Evolutionary conservation across 2,329 filamentous ascomycete genomes (phyloP), one percentile per base, ranked within the genome.

Genomic region (Colletotrichum orchidophilum): DNA sequence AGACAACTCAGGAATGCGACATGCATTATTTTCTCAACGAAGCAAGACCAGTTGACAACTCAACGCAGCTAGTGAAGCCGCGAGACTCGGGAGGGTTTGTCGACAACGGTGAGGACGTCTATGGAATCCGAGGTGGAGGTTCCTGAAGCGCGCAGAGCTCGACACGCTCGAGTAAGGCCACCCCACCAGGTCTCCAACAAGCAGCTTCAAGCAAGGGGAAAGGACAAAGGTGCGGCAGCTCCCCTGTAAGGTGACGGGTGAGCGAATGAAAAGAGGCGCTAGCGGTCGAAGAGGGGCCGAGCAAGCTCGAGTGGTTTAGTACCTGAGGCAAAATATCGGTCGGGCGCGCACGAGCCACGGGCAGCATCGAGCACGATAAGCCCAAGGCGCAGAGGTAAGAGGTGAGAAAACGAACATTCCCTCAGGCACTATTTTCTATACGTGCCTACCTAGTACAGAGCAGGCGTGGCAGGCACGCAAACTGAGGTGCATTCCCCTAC

Each of bases 1-100:
- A 27, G 26, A 21, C 42, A 29, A 13, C 31, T 11, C 46, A 65
- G 27, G 53, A 60, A 60, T 52, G 27, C 33, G 24, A 42, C n/a
- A 31, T 35, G 63, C 55, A 66, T 61, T 35, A 57, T 31, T 5
- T 13, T 26, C 63, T 57, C 49, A 61, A 57, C 49, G 50, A 33
- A 35, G 31, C 33, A 21, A 63, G 58, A 50, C 58, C 15, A 18
- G 33, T 21, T 63, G 29, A 63, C 42, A 50, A n/a, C 42, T 50
- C 42, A 24, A 39, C 21, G 7, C 13, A 24, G 42, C 42, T 61
- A 61, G 35, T 29, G 42, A 26, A 59, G 21, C 21, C 7, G 55
- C 24, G 33, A 46, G 39, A 46, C 15, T 46, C 39, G 8, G 9
- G 31, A n/a, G 54, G 29, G 8, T 3, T 29, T 39, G 33, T 58